A percentile compares a stretch with the other conserved stretches of the same genome.
Conservation (phyloP, 164 flowering plant genomes). For the Macadamia tetraphylla region DNA sequence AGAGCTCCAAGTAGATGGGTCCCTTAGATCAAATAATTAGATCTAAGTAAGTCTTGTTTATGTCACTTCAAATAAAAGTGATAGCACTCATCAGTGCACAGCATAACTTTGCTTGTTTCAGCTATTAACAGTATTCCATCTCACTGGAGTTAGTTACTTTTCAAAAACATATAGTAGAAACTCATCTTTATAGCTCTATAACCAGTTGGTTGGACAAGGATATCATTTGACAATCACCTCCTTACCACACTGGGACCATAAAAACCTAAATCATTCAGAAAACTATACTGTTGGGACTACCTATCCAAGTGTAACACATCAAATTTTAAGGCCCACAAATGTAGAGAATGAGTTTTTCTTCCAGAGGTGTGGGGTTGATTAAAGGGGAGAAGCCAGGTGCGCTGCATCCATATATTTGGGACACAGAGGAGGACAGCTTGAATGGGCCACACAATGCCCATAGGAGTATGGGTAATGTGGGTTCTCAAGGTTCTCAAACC, state of each 20-base stretch:
- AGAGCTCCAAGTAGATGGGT: not conserved
- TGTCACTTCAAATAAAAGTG: too few species aligned
- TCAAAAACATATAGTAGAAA: too few species aligned
- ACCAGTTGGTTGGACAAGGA: too few species aligned
- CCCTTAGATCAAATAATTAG: not conserved
- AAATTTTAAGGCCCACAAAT: not conserved
- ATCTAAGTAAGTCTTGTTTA: not conserved
- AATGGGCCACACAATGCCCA: slow-evolving; percentile 32
- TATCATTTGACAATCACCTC: too few species aligned
- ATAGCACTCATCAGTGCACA: too few species aligned
- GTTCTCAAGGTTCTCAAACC: slow-evolving; percentile 31
- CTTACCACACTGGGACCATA: too few species aligned
- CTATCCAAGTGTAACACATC: not conserved
- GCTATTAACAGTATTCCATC: too few species aligned
- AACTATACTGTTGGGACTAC: not conserved
- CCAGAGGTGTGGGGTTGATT: not conserved
- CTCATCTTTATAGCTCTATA: too few species aligned
- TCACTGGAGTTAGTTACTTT: too few species aligned
- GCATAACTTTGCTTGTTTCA: too few species aligned
- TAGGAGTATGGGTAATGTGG: slow-evolving; percentile 37
- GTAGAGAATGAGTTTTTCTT: not conserved
- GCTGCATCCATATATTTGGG: slow-evolving; percentile 32
- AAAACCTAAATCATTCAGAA: too few species aligned
- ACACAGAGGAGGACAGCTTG: slow-evolving; percentile 29
- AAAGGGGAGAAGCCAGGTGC: slow-evolving; percentile 31